Evolutionary conservation across 2,329 filamentous ascomycete genomes (phyloP), one percentile per base, ranked within the genome.

Genomic region (Talaromyces sp.): DNA sequence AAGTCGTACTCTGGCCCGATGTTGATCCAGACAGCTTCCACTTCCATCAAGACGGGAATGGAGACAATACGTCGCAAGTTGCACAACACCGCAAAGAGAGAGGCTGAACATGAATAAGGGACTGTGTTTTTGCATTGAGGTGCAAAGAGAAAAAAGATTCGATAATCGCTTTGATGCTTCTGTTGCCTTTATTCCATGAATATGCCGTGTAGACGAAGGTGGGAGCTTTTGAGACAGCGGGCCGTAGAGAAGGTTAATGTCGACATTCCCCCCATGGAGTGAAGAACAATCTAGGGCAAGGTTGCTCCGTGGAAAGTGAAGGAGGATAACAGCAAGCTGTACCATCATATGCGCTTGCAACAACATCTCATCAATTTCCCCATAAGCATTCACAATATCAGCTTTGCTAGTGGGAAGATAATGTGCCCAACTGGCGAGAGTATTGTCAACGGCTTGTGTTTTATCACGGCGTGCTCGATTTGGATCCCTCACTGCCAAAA

Each of bases 391-490:
- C 44, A 92, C 78, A 11, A 88, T 81, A 63, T 88, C 83, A 60
- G 81, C 81, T 74, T 93, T 93, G 22, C 79, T 78, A 4, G 80
- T 75, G 0, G 91, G 91, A 1, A 95, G 77, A 67, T 92, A 88
- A 39, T 92, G 81, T 47, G 84, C 81, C 89, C 90, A 95, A 70
- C 90, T 91, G 13, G 80, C 80, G 27, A 86, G 76, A 55, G 73
- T 69, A 19, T 76, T 73, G 65, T 80, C 77, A 25, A 82, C 80
- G 32, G 81, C 79, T 64, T 85, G 82, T 10, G 85, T 79, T 28
- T 60, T 60, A 39, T 60, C 52, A 13, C 58, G 58, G n/a, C 49
- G 52, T 28, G 58, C 58, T 27, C 52, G 51, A 25, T 55, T 55
- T n/a, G 52, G 58, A 28, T 60, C 58, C 7, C 53, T 25, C 8